Conservation (phyloP, 495 filamentous ascomycete genomes). For the Thermochaetoides thermophila region DNA sequence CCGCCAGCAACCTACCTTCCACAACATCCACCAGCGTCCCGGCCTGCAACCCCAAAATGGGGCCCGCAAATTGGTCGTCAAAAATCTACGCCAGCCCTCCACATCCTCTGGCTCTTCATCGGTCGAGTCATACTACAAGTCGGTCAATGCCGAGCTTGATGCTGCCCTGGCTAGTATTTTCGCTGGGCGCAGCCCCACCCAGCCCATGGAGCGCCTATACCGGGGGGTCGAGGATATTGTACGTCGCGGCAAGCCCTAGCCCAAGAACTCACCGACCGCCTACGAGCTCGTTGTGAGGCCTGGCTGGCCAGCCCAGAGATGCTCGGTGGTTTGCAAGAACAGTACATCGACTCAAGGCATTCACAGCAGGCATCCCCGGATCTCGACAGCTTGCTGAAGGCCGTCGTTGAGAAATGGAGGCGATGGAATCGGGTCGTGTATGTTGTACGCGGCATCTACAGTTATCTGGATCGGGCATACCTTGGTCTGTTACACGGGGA, state of each 20-base stretch:
- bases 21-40: constrained; percentile 3
- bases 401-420: constrained; percentile 59
- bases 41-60: constrained; percentile 43
- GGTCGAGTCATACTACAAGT: constrained; percentile 50
- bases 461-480: constrained; percentile 81
- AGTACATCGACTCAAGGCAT: no score
- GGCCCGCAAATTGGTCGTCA: constrained; percentile 71
- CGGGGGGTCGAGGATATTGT: constrained; percentile 76
- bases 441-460: constrained; percentile 71
- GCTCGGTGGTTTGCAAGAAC: constrained; percentile 32
- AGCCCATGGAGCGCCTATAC: constrained; percentile 77
- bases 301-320: constrained; percentile 42
- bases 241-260: constrained; percentile 67
- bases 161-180: constrained; percentile 62
- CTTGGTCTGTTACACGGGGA: constrained; percentile 33
- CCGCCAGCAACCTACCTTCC: not conserved
- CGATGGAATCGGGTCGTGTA: constrained; percentile 68
- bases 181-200: constrained; percentile 38
- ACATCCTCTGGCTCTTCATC: constrained; percentile 18
- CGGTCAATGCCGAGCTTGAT: constrained; percentile 55
- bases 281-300: constrained; percentile 46
- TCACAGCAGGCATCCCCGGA: no score
- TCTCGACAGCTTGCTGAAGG: no score
- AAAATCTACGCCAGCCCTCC: constrained; percentile 60
- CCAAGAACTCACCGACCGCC: constrained; percentile 42